Conservation (phyloP, 139 green algal genomes). For the Trebouxia sp. region DNA sequence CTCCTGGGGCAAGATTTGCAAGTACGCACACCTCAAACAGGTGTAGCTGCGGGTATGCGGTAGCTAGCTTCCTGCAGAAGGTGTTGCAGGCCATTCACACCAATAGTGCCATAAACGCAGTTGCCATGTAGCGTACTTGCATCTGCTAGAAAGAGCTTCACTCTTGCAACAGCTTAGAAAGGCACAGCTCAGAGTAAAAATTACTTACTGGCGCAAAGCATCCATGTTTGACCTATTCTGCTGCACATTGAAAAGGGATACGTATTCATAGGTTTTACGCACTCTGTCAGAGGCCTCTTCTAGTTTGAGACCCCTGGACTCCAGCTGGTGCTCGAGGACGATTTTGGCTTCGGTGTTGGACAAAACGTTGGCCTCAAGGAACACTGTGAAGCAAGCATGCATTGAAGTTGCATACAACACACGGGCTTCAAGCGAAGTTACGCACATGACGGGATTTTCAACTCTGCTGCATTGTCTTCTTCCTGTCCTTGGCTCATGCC, state of each 20-base stretch:
- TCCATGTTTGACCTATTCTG: slow-evolving; percentile 2
- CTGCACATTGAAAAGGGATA: slow-evolving; percentile 19
- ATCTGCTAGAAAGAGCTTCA: too few species aligned
- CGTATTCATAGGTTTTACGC: slow-evolving; percentile 17
- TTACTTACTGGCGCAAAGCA: slow-evolving; percentile 3
- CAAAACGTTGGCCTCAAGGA: slow-evolving; percentile 6
- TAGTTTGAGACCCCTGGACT: neutral
- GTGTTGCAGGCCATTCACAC: neutral
- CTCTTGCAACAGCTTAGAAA: neutral
- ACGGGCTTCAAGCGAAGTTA: neutral
- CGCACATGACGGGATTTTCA: slow-evolving; percentile 5
- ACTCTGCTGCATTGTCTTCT: slow-evolving; percentile 18
- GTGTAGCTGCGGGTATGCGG: neutral
- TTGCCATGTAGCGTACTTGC: too few species aligned
- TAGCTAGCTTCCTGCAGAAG: neutral
- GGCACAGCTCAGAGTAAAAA: neutral
- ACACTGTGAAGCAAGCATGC: neutral
- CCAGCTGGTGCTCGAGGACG: neutral
- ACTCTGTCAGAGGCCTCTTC: slow-evolving; percentile 13
- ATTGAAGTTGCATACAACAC: neutral
- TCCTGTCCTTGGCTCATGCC: neutral
- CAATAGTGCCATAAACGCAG: too few species aligned
- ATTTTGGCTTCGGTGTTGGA: slow-evolving; percentile 7
- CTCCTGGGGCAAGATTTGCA: slow-evolving; percentile 7
- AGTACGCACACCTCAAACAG: slow-evolving; percentile 7